phyloP scores from a whole-genome alignment of 1,284 basidiomycete species.

The Cystobasidiaceae sp. region DNA sequence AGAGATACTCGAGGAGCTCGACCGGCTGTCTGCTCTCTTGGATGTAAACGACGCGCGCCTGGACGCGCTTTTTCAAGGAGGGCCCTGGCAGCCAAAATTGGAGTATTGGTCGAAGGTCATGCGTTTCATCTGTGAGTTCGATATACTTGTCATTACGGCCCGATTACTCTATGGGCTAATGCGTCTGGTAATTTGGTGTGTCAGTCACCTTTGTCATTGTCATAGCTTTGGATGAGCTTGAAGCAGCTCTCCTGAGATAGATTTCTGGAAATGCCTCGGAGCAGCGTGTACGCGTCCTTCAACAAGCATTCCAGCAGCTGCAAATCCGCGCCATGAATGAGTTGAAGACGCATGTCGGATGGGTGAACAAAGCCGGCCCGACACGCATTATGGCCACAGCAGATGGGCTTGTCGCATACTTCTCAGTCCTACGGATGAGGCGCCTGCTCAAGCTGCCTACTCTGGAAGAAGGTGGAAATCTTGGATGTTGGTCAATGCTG shows the following conservation, averaged over 20 bases:
- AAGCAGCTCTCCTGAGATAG: constrained; percentile 10
- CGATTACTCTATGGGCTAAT: neutral
- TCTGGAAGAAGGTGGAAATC: neutral
- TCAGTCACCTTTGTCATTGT: constrained; percentile 14
- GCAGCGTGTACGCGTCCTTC: neutral
- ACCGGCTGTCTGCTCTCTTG: neutral
- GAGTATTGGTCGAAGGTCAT: constrained; percentile 1
- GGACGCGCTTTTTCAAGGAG: neutral
- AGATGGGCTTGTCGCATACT: neutral
- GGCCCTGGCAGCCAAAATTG: neutral
- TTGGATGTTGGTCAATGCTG: neutral
- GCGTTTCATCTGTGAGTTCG: constrained; percentile 3
- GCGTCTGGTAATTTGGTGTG: neutral
- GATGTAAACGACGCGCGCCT: constrained; percentile 3
- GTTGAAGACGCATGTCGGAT: neutral
- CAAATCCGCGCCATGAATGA: constrained; percentile 1
- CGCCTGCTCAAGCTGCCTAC: constrained; percentile 4
- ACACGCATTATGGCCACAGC: neutral
- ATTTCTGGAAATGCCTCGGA: neutral
- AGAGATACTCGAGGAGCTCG: neutral
- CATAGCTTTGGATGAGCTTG: constrained; percentile 14
- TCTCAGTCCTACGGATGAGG: constrained; percentile 7
- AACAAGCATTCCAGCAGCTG: neutral
- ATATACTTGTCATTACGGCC: neutral
- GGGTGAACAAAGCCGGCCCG: neutral